A percentile compares a stretch with the other conserved stretches of the same genome.
Evolutionary conservation across 192 early-diverging fungal species (phyloP).

Genomic region (Ramicandelaber brevisporus): DNA sequence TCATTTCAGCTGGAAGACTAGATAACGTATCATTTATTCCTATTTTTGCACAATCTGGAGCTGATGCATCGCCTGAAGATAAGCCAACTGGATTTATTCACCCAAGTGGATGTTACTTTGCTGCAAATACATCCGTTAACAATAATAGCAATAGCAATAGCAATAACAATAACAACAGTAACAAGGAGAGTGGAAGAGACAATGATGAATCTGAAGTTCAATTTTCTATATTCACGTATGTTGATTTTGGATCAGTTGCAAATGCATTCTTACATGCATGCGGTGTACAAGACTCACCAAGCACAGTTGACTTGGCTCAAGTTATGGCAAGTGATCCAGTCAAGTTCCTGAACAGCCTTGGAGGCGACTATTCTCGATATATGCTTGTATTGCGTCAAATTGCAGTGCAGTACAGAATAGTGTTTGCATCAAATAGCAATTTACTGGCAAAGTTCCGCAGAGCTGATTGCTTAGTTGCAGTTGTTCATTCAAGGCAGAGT

Average conservation of each 20-base stretch:
- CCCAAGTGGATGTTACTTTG: too few species aligned
- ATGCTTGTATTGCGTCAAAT: slow-evolving; percentile 40
- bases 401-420: too few species aligned
- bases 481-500: too few species aligned
- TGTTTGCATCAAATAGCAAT: too few species aligned
- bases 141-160: too few species aligned
- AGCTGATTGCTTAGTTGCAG: too few species aligned
- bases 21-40: slow-evolving; percentile 36
- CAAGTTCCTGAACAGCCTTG: slow-evolving; percentile 27
- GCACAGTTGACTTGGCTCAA: slow-evolving; percentile 37
- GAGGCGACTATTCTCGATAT: too few species aligned
- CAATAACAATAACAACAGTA: too few species aligned
- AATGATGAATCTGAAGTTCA: slow-evolving; percentile 5
- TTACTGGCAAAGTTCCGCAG: too few species aligned
- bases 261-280: slow-evolving; percentile 59
- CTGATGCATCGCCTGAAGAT: slow-evolving; percentile 1
- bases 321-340: slow-evolving; percentile 29
- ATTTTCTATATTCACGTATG: slow-evolving; percentile 21
- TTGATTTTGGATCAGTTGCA: slow-evolving; percentile 45
- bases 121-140: too few species aligned
- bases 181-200: not conserved
- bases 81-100: slow-evolving; percentile 3
- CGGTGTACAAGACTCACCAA: slow-evolving; percentile 59
- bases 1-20: too few species aligned
- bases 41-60: slow-evolving; percentile 5